These are phyloP conservation scores for Lactifluus volemus DNA, from an alignment of 768 basidiomycete genomes.

Conservation along the genomic window DNA sequence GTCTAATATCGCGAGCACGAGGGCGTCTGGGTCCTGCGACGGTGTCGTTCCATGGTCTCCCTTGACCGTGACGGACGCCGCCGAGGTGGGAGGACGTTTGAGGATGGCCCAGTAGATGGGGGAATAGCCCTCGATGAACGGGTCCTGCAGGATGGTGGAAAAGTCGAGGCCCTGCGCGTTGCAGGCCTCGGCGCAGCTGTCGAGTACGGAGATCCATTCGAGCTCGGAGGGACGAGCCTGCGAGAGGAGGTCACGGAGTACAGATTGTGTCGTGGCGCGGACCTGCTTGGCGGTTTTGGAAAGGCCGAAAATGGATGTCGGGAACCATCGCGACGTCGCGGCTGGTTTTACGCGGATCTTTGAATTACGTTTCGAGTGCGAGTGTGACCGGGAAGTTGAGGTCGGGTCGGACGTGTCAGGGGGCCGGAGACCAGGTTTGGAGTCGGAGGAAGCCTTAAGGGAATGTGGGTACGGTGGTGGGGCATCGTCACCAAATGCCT, in stretches of 20 bases:
- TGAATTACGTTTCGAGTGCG: not conserved
- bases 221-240: constrained; percentile 26
- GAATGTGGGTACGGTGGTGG: constrained; percentile 15
- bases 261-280: constrained; percentile 9
- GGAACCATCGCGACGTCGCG: constrained; percentile 8
- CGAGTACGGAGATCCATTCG: constrained; percentile 37
- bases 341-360: not conserved
- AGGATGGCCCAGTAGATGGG: constrained; percentile 70
- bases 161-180: constrained; percentile 39
- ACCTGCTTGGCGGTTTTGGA: constrained; percentile 20
- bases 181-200: constrained; percentile 58
- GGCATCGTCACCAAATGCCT: constrained; percentile 1
- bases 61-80: not conserved
- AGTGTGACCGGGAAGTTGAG: not conserved
- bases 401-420: not conserved
- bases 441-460: not conserved
- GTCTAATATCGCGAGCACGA: constrained; percentile 44
- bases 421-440: not conserved
- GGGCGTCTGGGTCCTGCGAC: constrained; percentile 17
- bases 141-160: constrained; percentile 50
- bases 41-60: not conserved
- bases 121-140: constrained; percentile 52
- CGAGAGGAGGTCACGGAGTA: constrained; percentile 31
- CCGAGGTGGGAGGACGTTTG: constrained; percentile 33
- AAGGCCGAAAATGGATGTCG: constrained; percentile 16